phyloP scores from a whole-genome alignment of 139 green algal species.

The Trebouxia sp. region DNA sequence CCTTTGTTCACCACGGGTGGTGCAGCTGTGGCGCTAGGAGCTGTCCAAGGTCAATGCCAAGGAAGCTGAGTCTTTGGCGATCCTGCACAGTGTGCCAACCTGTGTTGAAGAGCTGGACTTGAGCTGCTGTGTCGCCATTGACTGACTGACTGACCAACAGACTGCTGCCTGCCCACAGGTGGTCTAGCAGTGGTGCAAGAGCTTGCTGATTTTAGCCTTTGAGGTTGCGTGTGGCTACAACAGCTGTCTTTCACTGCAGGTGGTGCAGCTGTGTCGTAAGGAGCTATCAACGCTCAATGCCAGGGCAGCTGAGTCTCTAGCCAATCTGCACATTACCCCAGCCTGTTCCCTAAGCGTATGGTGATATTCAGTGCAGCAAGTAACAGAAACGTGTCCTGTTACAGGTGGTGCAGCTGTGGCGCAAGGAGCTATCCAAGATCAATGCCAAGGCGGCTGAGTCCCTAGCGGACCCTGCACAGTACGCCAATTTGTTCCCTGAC shows the following conservation, averaged over 20 bases:
- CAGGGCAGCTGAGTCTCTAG: constrained; percentile 93
- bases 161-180: too few species aligned
- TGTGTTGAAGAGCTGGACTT: too few species aligned
- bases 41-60: constrained; percentile 91
- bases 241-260: too few species aligned
- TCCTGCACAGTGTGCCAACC: constrained; percentile 92
- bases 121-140: too few species aligned
- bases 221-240: too few species aligned
- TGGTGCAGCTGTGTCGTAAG: constrained; percentile 82
- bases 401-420: constrained; percentile 82
- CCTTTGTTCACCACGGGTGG: constrained; percentile 47
- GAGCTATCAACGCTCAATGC: constrained; percentile 92
- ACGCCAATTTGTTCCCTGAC: constrained; percentile 96
- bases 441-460: constrained; percentile 96
- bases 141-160: not conserved
- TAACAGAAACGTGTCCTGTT: too few species aligned
- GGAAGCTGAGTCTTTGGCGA: constrained; percentile 95
- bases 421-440: constrained; percentile 86
- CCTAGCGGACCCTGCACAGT: constrained; percentile 93
- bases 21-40: constrained; percentile 88
- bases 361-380: too few species aligned
- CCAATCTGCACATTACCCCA: constrained; percentile 93
- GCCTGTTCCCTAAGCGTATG: constrained; percentile 97
- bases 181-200: not conserved
- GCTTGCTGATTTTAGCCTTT: not conserved